Percentiles rank a stretch among this genome's conserved stretches.
Conservation (phyloP, 257 asterid species). For the Solanum raphanifolium region DNA sequence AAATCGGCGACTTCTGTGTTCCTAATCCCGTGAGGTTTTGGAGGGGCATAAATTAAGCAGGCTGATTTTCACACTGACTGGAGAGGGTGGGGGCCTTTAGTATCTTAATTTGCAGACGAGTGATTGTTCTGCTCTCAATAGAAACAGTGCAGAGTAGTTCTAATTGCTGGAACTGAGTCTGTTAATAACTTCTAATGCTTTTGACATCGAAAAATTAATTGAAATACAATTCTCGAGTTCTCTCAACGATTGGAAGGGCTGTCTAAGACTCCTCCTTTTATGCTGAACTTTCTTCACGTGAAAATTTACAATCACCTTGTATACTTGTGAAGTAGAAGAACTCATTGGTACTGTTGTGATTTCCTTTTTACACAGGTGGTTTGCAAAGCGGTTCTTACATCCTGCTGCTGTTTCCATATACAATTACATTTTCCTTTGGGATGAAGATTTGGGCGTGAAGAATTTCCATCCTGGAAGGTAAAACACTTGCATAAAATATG, state of each 20-base stretch:
- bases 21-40: not conserved
- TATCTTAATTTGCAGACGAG: not conserved
- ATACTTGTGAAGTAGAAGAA: not conserved
- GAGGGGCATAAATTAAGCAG: not conserved
- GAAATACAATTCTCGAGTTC: not conserved
- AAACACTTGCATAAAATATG: not conserved
- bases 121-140: not conserved
- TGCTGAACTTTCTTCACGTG: not conserved
- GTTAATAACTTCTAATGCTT: not conserved
- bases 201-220: not conserved
- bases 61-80: not conserved
- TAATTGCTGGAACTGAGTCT: not conserved
- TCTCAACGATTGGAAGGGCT: not conserved
- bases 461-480: slow-evolving; percentile 91
- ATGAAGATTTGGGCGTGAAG: slow-evolving; percentile 91
- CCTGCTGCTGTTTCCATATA: slow-evolving; percentile 75
- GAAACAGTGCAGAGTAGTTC: not conserved
- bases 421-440: slow-evolving; percentile 97
- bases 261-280: not conserved
- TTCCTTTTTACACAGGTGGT: slow-evolving; percentile 61
- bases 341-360: not conserved
- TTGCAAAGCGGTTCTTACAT: slow-evolving; percentile 87
- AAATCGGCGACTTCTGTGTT: not conserved
- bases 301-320: not conserved
- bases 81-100: not conserved